Evolutionary conservation across 2,329 filamentous ascomycete genomes (phyloP).

Genomic region (Penicillium sp.): DNA sequence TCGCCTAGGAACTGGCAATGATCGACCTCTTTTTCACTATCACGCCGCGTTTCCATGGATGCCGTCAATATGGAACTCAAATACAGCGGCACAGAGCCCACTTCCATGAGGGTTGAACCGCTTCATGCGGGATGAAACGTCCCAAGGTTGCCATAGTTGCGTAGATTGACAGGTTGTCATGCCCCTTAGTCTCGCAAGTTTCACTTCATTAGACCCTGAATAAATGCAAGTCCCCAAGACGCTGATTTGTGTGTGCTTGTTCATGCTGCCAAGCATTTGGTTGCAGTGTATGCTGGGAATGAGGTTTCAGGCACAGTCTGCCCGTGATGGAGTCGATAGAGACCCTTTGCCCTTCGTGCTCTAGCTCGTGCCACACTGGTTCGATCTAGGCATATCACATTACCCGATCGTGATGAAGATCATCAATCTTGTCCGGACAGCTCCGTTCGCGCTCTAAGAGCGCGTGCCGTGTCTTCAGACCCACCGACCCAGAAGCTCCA

Average conservation of each 20-base stretch:
- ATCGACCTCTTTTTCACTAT: slow-evolving; percentile 8
- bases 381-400: slow-evolving; percentile 8
- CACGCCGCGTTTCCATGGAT: slow-evolving; percentile 1
- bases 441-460: slow-evolving; percentile 6
- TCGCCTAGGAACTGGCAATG: slow-evolving; percentile 11
- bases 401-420: slow-evolving; percentile 11
- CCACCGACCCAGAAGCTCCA: slow-evolving; percentile 13
- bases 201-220: background rate
- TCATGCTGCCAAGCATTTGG: background rate
- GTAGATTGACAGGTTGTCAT: background rate
- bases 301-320: background rate
- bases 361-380: slow-evolving; percentile 3
- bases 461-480: slow-evolving; percentile 19
- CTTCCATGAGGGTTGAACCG: background rate
- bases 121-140: background rate
- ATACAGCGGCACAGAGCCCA: background rate
- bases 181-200: background rate
- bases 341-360: slow-evolving; percentile 4
- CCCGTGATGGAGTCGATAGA: background rate
- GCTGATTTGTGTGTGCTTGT: background rate
- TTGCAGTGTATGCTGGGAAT: background rate
- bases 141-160: background rate
- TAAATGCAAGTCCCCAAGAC: background rate
- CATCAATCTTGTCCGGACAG: slow-evolving; percentile 5
- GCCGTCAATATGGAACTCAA: background rate